Base-by-base conservation (phyloP, 2,329 filamentous ascomycete genomes). In the Arthrobotrys megalospora region DNA sequence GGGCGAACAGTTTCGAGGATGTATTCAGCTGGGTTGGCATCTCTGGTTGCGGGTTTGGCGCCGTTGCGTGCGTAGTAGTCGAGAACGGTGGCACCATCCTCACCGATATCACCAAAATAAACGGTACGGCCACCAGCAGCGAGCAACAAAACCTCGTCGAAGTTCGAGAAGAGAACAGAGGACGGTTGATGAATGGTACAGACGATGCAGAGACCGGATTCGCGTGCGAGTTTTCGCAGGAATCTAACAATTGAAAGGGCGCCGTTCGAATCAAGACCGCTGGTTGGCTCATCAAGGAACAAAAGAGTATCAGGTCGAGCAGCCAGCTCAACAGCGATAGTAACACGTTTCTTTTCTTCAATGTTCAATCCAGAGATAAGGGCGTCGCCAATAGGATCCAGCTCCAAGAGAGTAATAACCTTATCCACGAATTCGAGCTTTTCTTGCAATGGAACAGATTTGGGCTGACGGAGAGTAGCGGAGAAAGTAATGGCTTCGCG, bases 101-200 rank as follows among this genome's bases (percentile, higher is more conserved):
- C 86, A 68, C 91, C 91, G 11, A 93, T 89, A 0, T 90, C 88
- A 0, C 91, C 91, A 73, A 93, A 93, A 84, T 93, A 93, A 83
- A 92, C 91, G 0, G 89, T 90, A 82, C 91, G 91, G 19, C 90
- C 91, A 14, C 90, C 90, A 0, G 88, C 90, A 81, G 91, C 91
- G 36, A 93, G 86, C 1, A 90, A 89, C 0, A 93, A 86, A 16
- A 93, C 89, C 88, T 91, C 91, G 82, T 93, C 91, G 83, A 93
- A 93, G 82, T 92, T 88, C 81, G 92, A 88, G 71, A 92, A 90
- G 1, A 93, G 85, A 76, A 91, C 87, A 0, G 89, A 90, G 1
- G 89, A 91, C 3, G 91, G 91, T 82, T 93, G 91, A 82, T 93
- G 91, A 67, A 93, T 92, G 0, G 91, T 93, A 83, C 91, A 92